A percentile compares a stretch with the other conserved stretches of the same genome.
Evolutionary conservation across 140 eudicot genomes (phyloP).

Genomic region (Ambrosia hybrid): DNA sequence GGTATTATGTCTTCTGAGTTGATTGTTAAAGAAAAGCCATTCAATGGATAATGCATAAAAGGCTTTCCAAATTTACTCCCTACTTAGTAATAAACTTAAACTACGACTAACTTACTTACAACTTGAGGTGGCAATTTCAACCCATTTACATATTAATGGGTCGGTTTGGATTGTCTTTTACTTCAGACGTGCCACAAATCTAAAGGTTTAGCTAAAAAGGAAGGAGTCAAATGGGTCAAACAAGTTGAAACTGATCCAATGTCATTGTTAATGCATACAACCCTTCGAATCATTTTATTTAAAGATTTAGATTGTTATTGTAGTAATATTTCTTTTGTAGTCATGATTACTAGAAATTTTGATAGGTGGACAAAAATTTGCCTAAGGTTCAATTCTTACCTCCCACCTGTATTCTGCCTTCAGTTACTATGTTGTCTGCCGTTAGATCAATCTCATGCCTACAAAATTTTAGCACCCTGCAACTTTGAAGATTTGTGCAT

Average conservation of each 20-base stretch:
- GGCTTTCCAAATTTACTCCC: too few species aligned
- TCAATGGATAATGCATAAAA: neutral
- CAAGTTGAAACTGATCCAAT: neutral
- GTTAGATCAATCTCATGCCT: neutral
- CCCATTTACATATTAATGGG: constrained; percentile 1
- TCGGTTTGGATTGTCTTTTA: neutral
- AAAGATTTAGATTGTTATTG: neutral
- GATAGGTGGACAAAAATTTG: neutral
- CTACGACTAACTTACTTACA: constrained; percentile 1
- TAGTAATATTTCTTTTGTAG: neutral
- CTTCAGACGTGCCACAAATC: neutral
- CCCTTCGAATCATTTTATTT: constrained; percentile 1
- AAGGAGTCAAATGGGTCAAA: neutral
- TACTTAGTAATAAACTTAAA: neutral
- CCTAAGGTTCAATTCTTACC: neutral
- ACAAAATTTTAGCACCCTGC: neutral
- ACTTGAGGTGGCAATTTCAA: neutral
- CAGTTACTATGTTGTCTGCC: neutral
- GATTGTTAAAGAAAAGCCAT: neutral
- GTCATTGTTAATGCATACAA: neutral
- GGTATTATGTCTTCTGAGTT: neutral
- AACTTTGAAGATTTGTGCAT: neutral
- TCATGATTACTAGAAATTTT: neutral
- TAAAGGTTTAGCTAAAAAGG: constrained; percentile 10
- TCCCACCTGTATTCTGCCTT: neutral